These are phyloP conservation scores for Chrysopogon serrulatus DNA, from an alignment of 176 grass and related monocot species.

Conservation along the genomic window DNA sequence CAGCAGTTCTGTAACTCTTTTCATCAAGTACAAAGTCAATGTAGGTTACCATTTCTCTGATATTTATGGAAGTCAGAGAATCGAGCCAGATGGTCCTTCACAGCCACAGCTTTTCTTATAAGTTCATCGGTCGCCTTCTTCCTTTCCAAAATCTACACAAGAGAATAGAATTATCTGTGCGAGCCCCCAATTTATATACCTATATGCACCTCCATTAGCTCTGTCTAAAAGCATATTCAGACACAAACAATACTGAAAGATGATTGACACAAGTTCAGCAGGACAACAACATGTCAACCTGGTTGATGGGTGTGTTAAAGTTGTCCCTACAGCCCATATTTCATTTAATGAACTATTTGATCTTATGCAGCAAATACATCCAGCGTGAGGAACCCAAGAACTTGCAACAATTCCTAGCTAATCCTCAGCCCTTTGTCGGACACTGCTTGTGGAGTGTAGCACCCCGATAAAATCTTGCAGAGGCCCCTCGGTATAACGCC, in stretches of 20 bases:
- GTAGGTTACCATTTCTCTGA: conserved; percentile 57
- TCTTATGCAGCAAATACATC: not conserved
- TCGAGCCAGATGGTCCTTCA: conserved; percentile 55
- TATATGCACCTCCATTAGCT: not conserved
- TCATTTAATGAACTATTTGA: not conserved
- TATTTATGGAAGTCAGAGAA: conserved; percentile 59
- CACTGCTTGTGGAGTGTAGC: not conserved
- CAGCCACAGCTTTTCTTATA: conserved; percentile 49
- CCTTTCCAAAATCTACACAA: conserved; percentile 54
- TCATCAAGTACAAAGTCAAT: not conserved
- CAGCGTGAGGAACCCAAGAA: not conserved
- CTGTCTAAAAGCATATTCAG: not conserved
- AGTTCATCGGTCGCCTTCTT: conserved; percentile 62
- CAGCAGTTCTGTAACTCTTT: not conserved
- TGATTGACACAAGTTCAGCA: not conserved
- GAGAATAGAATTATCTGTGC: conserved; percentile 9
- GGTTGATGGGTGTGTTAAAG: not conserved
- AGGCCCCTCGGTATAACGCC: not conserved
- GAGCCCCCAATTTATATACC: not conserved
- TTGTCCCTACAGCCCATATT: not conserved
- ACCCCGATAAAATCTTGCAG: not conserved
- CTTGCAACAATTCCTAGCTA: not conserved
- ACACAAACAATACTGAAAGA: not conserved
- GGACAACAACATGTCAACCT: not conserved
- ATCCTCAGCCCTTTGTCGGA: not conserved